Evolutionary conservation across 495 filamentous ascomycete species (phyloP), one percentile per base, ranked within the genome.

Genomic region (Penicillium mononematosum): DNA sequence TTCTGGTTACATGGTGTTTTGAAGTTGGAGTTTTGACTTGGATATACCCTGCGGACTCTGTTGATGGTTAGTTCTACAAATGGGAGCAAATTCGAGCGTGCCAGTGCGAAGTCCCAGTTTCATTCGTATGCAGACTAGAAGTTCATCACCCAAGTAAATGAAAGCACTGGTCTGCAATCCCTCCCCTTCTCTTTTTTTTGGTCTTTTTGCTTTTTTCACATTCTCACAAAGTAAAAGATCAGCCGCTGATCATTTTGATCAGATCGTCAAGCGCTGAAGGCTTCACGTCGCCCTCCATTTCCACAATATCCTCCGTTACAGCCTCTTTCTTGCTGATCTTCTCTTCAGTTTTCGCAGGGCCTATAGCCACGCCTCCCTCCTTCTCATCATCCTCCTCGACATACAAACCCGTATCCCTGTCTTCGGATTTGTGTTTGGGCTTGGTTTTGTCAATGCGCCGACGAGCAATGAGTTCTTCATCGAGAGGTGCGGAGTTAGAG

Each of bases 271-370:
- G 44, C n/a, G 67, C 65, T 22, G 52, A 61, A 3, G 67, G 61
- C 58, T 75, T 61, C 27, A 73, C 10, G 48, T 61, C 61, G 10
- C 48, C 56, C 36, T 68, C 61, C 25, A 66, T 55, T 46, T 77
- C 70, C 2, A 71, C 48, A 6, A 74, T 60, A 10, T 74, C 59
- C 32, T 61, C 29, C 22, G 34, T 42, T 9, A 48, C 44, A 8
- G 31, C 43, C 10, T 50, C 44, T 20, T 49, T 11, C 27, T 45
- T 50, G 31, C 11, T 3, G 7, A 5, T 19, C 14, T 14, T 20
- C 14, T 31, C 24, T 4, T 19, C 12, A 24, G 20, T 38, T 42
- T 52, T 16, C 10, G 7, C 36, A 31, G 9, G 1, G 50, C 5
- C 4, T 9, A 53, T 9, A 0, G 8, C 5, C 11, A 53, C 50